phyloP scores from a whole-genome alignment of 1,139 yeast species.

The Debaryomyces udenii region DNA sequence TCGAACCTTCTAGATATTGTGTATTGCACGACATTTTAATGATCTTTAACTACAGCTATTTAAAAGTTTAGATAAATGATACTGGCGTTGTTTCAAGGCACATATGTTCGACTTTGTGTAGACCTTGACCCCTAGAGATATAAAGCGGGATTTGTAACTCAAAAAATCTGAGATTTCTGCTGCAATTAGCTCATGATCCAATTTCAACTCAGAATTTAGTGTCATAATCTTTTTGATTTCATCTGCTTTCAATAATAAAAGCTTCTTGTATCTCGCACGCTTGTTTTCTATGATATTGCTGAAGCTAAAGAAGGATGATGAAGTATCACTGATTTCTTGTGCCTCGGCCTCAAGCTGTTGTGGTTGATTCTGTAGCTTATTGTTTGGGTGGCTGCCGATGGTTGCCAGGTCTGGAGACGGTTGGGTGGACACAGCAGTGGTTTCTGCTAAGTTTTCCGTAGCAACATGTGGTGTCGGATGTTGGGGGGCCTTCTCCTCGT shows the following conservation, averaged over 20 bases:
- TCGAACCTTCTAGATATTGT: slow-evolving; percentile 1
- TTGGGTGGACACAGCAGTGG: background rate
- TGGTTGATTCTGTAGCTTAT: background rate
- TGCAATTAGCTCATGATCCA: slow-evolving; percentile 62
- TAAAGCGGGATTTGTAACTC: slow-evolving; percentile 48
- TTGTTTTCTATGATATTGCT: slow-evolving; percentile 40
- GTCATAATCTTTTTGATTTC: slow-evolving; percentile 36
- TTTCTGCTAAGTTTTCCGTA: background rate
- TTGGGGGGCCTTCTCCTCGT: slow-evolving; percentile 22
- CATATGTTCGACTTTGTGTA: slow-evolving; percentile 23
- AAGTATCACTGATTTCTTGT: slow-evolving; percentile 17
- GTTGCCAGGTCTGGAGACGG: slow-evolving; percentile 1
- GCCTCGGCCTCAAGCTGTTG: slow-evolving; percentile 3
- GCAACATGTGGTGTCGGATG: background rate
- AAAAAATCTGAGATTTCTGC: slow-evolving; percentile 63
- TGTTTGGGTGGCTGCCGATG: background rate
- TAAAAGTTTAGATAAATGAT: slow-evolving; percentile 10
- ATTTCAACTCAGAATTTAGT: slow-evolving; percentile 41
- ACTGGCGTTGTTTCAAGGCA: slow-evolving; percentile 12
- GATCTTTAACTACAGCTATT: slow-evolving; percentile 1
- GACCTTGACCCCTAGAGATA: slow-evolving; percentile 38
- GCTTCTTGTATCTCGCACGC: slow-evolving; percentile 35
- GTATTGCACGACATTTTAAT: slow-evolving; percentile 10
- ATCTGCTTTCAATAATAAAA: slow-evolving; percentile 35
- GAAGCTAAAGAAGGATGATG: slow-evolving; percentile 33